Conservation (phyloP, 1,284 basidiomycete species). For the Rhizoctonia solani region DNA sequence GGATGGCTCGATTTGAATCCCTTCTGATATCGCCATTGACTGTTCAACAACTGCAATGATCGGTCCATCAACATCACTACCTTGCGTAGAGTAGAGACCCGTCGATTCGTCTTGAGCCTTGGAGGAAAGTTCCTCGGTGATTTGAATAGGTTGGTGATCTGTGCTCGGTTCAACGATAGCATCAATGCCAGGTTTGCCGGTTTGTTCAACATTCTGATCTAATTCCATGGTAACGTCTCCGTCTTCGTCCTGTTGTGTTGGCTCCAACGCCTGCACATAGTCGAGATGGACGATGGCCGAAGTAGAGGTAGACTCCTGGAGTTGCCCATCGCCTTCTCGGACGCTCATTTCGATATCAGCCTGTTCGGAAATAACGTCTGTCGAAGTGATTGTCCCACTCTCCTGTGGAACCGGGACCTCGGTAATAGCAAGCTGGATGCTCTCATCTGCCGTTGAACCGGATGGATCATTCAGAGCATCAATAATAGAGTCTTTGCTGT, state of each 20-base stretch:
- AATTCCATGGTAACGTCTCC: background rate
- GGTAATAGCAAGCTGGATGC: background rate
- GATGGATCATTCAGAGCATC: background rate
- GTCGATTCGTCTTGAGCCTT: too few relatives aligned
- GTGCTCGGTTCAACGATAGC: too few relatives aligned
- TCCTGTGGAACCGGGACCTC: background rate
- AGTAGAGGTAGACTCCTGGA: background rate
- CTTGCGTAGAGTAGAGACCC: too few relatives aligned
- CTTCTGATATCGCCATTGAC: too few relatives aligned
- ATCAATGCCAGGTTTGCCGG: too few relatives aligned
- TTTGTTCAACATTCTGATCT: background rate
- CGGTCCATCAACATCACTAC: too few relatives aligned
- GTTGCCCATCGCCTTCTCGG: background rate
- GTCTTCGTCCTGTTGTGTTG: background rate
- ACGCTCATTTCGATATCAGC: background rate
- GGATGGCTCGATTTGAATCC: too few relatives aligned
- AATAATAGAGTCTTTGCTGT: conserved; percentile 8
- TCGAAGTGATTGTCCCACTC: background rate
- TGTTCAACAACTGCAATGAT: too few relatives aligned
- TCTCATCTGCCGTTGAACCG: background rate
- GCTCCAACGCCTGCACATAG: conserved; percentile 1
- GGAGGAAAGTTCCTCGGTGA: too few relatives aligned
- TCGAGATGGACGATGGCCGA: background rate
- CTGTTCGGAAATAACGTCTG: background rate
- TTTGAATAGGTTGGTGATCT: too few relatives aligned